These are phyloP conservation scores for Sporopachydermia lactativora DNA, from an alignment of 805 yeast species.

Conservation along the genomic window DNA sequence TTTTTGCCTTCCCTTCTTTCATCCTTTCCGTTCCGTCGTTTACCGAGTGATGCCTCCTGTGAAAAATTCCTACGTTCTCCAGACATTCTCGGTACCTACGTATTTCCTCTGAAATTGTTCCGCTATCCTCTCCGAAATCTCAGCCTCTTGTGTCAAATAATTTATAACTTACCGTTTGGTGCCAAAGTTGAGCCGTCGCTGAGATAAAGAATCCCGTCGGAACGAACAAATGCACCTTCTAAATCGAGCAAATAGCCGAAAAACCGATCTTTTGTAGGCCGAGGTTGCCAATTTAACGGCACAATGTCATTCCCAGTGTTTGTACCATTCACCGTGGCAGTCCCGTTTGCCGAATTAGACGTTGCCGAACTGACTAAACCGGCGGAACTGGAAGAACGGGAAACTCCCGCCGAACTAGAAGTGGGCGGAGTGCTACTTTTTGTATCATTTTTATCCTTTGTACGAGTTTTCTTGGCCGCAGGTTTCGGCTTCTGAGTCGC, in stretches of 20 bases:
- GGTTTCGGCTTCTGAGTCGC: too few species aligned
- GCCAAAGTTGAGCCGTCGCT: slow-evolving; percentile 14
- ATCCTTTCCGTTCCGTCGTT: slow-evolving; percentile 13
- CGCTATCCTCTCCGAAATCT: neutral
- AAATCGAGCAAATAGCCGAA: slow-evolving; percentile 26
- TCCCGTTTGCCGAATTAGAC: neutral
- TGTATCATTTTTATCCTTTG: too few species aligned
- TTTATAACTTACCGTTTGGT: slow-evolving; percentile 16
- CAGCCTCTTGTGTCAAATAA: neutral
- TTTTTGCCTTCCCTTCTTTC: slow-evolving; percentile 10
- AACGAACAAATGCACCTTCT: slow-evolving; percentile 23
- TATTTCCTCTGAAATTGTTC: slow-evolving; percentile 7
- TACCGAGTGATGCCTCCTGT: slow-evolving; percentile 10
- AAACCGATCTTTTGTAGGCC: slow-evolving; percentile 2
- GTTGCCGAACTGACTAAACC: too few species aligned
- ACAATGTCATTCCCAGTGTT: neutral
- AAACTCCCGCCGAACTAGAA: too few species aligned
- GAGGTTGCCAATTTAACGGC: slow-evolving; percentile 15
- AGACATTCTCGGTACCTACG: too few species aligned
- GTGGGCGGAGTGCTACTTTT: too few species aligned
- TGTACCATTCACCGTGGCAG: neutral
- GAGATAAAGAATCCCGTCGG: slow-evolving; percentile 16
- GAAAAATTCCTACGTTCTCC: too few species aligned
- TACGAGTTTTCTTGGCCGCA: too few species aligned
- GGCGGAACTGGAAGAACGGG: too few species aligned